phyloP scores from a whole-genome alignment of 345 rosid species.

The Aurinia saxatilis region DNA sequence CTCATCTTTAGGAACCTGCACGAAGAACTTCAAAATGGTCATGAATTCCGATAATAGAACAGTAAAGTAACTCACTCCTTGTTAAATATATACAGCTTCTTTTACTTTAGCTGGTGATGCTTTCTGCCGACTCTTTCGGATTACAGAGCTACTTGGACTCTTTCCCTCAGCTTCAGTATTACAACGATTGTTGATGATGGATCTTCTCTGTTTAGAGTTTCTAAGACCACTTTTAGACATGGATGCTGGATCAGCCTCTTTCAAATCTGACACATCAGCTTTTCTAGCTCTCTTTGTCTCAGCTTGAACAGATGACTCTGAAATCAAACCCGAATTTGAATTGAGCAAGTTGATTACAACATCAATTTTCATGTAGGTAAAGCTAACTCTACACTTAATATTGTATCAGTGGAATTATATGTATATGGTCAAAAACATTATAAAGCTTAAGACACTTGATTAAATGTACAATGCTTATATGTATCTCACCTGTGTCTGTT shows the following conservation, averaged over 20 bases:
- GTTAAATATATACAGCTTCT: slow-evolving; percentile 16
- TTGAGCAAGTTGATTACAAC: background rate
- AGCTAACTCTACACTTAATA: background rate
- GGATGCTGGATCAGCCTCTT: slow-evolving; percentile 35
- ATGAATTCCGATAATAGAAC: slow-evolving; percentile 24
- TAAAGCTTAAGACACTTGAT: slow-evolving; percentile 2
- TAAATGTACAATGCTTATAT: slow-evolving; percentile 1
- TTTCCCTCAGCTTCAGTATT: slow-evolving; percentile 37
- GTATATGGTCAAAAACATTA: background rate
- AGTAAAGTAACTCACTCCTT: background rate
- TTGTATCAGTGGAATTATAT: background rate
- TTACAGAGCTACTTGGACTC: slow-evolving; percentile 35
- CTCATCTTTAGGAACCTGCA: slow-evolving; percentile 49
- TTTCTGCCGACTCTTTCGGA: slow-evolving; percentile 52
- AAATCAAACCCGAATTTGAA: slow-evolving; percentile 18
- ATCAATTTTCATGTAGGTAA: background rate
- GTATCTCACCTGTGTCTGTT: slow-evolving; percentile 52
- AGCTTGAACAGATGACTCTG: slow-evolving; percentile 51
- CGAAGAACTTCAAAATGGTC: slow-evolving; percentile 24
- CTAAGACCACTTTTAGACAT: slow-evolving; percentile 36
- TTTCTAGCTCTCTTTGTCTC: slow-evolving; percentile 42
- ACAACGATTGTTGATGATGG: slow-evolving; percentile 24
- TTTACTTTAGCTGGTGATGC: slow-evolving; percentile 50
- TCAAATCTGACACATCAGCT: slow-evolving; percentile 38
- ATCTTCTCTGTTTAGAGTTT: slow-evolving; percentile 38